These are phyloP conservation scores for Ophiorrhiza pumila DNA, from an alignment of 257 asterid species.

Conservation along the genomic window DNA sequence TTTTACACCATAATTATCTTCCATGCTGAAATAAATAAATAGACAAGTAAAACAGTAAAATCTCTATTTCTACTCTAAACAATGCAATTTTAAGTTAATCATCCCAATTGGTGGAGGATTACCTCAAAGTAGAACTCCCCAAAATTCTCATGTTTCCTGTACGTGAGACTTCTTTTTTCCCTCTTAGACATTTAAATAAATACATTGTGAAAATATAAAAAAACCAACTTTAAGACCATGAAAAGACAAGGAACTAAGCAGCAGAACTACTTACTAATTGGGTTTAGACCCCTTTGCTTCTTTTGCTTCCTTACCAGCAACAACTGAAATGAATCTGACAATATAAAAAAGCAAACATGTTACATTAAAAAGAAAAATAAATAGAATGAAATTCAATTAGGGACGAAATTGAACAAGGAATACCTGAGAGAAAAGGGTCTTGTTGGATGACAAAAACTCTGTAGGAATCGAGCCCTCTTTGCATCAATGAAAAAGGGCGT, in stretches of 20 bases:
- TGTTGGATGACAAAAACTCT: no score
- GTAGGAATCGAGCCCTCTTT: no score
- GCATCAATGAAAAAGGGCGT: no score
- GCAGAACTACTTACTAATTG: constrained; percentile 14
- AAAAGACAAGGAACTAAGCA: not conserved
- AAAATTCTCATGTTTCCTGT: constrained; percentile 84
- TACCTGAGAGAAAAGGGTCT: no score
- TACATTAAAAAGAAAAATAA: not conserved
- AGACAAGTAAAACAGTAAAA: not conserved
- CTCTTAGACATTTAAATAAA: constrained; percentile 43
- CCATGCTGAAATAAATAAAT: no score
- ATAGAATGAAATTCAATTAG: not conserved
- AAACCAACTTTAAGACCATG: not conserved
- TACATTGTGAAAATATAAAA: not conserved
- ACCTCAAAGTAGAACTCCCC: constrained; percentile 99
- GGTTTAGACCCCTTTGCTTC: constrained; percentile 15
- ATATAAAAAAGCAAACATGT: not conserved
- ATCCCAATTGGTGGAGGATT: not conserved
- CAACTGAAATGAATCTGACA: constrained; percentile 9
- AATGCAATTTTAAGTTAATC: not conserved
- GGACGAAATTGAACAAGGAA: no score
- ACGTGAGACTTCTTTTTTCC: constrained; percentile 84
- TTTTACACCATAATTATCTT: no score
- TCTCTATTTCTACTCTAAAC: not conserved
- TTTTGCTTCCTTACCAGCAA: constrained; percentile 27